phyloP scores from a whole-genome alignment of 306 rosid genomes.

The Quercus mongolica region DNA sequence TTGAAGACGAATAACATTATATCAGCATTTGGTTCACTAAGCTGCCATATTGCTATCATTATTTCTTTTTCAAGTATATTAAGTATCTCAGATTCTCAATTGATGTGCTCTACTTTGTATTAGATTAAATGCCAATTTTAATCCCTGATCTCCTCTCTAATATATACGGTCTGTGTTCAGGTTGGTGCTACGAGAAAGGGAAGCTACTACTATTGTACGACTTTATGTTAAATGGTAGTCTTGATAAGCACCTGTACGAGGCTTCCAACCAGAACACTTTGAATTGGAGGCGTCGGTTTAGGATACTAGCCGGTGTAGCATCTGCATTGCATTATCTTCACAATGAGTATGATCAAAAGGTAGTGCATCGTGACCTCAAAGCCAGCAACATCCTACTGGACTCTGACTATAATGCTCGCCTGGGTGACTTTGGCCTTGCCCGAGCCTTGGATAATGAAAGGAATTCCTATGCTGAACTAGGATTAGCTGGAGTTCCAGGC shows the following conservation, averaged over 20 bases:
- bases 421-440: slow-evolving; percentile 59
- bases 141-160: neutral
- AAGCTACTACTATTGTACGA: slow-evolving; percentile 55
- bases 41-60: too few relatives aligned
- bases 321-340: slow-evolving; percentile 51
- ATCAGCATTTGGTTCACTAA: too few relatives aligned
- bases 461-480: slow-evolving; percentile 49
- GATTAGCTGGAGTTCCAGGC: slow-evolving; percentile 34
- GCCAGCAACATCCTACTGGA: slow-evolving; percentile 44
- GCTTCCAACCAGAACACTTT: slow-evolving; percentile 17
- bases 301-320: slow-evolving; percentile 43
- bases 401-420: slow-evolving; percentile 41
- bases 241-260: slow-evolving; percentile 39
- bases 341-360: slow-evolving; percentile 46
- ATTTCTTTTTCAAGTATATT: too few relatives aligned
- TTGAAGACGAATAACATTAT: too few relatives aligned
- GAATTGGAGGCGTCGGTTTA: slow-evolving; percentile 35
- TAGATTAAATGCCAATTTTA: neutral
- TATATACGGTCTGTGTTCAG: neutral
- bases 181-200: slow-evolving; percentile 55
- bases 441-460: slow-evolving; percentile 45
- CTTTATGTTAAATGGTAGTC: slow-evolving; percentile 50
- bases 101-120: neutral
- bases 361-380: slow-evolving; percentile 47
- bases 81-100: neutral